Evolutionary conservation across 1,284 basidiomycete genomes (phyloP), one percentile per base, ranked within the genome.

Genomic region (Quambalaria eucalypti): DNA sequence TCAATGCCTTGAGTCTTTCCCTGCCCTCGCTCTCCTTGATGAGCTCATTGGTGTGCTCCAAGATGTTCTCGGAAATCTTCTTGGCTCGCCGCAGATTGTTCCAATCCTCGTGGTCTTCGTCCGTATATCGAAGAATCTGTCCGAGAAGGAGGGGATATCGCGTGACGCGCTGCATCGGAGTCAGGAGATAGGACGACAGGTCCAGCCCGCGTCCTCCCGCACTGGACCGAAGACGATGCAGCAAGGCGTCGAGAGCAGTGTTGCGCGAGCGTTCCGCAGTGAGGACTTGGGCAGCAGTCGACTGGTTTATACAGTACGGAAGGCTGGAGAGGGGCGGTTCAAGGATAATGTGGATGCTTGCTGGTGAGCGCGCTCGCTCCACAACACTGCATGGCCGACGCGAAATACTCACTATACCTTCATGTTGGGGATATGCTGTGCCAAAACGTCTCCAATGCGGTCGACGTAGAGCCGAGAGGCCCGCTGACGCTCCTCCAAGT

Each of bases 151-250:
- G 80, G 0, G 91, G 91, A 73, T 95, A 96, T 56, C 89, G 81
- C 1, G 91, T 93, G 52, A 95, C 84, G 12, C 91, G 84, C 83
- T 96, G 92, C 91, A 96, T 96, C 0, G 92, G 92, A 19, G 85
- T 85, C 5, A 97, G 82, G 31, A 97, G 77, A 76, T 91, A 96
- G 64, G 87, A 89, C 1, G 89, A 88, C 6, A 97, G 77, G 70
- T 96, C 91, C 12, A 97, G 78, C 62, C 86, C 90, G 50, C 91
- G 81, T 4, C 86, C 84, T 1, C 82, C 77, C 1, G 88, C 85
- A 62, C 81, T 81, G 57, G 87, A 84, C 51, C 86, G 81, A 14
- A 90, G 78, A 36, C 87, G 88, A 77, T 86, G 83, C 25, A 95
- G 78, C 64, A 85, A 83, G 4, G 77, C 71, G 1, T 83, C 82